Evolutionary conservation across 495 filamentous ascomycete species (phyloP), one percentile per base, ranked within the genome.

Genomic region (Articulospora tetracladia): DNA sequence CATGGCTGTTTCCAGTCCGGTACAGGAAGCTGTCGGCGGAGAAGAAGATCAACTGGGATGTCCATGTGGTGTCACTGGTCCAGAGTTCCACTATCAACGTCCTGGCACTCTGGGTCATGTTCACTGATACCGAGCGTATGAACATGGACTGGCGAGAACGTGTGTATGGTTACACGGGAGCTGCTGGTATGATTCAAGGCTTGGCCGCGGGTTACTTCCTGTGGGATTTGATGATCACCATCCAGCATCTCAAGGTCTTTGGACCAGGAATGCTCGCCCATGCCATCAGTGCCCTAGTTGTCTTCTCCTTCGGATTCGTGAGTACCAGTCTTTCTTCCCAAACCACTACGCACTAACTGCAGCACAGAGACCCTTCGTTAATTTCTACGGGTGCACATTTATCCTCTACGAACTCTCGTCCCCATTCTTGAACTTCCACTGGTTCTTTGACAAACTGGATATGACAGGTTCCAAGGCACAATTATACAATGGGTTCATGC

Each of bases 401-500:
- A 91, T 99, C 68, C 91, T 99, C 66, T 99, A 96, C 80, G 94
- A 99, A 77, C 89, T 99, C 57, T 97, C 91, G 55, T 88, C 85
- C 65, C 92, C 92, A 15, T 93, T 96, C 77, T 86, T 95, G 68
- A 95, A 96, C 72, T 89, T 98, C 74, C 94, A 99, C 80, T 99
- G 94, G 94, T 98, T 99, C 82, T 93, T 89, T 69, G 94, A 99
- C 78, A 99, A 99, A 76, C 79, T 97, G 67, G 85, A 89, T 71
- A 87, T 96, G 82, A 99, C 95, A 23, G 94, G 94, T 53, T 89
- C 89, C 22, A 47, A 72, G 17, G 62, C 82, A 48, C 92, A 97
- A 74, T 86, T 93, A 66, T 89, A 93, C 74, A 97, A 97, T 72
- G 92, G 92, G 66, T 84, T 93, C 70, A 64, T 81, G 59, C 82